Base-by-base conservation (phyloP, 2,329 filamentous ascomycete species). In the Calycina herbarum region DNA sequence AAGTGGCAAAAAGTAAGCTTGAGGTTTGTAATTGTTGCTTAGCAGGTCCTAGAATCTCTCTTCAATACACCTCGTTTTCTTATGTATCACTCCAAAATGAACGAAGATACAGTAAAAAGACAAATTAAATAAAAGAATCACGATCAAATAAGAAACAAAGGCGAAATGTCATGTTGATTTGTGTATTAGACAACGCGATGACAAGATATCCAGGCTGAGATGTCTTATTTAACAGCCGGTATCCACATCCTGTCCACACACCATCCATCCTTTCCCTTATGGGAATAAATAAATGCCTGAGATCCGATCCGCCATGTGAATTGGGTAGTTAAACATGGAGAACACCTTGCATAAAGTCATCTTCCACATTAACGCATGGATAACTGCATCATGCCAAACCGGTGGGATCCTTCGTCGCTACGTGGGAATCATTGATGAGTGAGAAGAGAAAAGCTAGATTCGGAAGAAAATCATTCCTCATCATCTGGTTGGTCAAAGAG, bases 401-500 rank as follows among this genome's bases (percentile, higher is more conserved):
- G 29, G 24, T 54, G 60, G 48, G 40, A 42, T 57, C n/a, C 29
- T 56, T 59, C 51, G 45, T 66, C 27, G 45, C 61, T 57, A 17
- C 31, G 59, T 58, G 35, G 38, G 54, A 67, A 61, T 64, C 24
- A 48, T 64, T 24, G 63, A 54, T 54, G 27, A 48, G 64, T 57
- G 61, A 68, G 48, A 66, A 68, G 38, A 65, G 20, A 64, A 56
- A 59, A 64, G 10, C n/a, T 29, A 38, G 40, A 35, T 58, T 48
- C 59, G 27, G 35, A 66, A 63, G 59, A 20, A 65, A 40, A 69
- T 67, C 71, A 68, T 65, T 90, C 88, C 42, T 92, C 89, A 59
- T 97, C 94, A 68, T 96, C 93, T 10, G 94, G 94, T 80, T 98
- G 93, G 74, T 99, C 95, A 76, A 99, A 99, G 67, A 99, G 84